Base-by-base conservation (phyloP, 1,284 basidiomycete species). In the Boletellus deceptivus region DNA sequence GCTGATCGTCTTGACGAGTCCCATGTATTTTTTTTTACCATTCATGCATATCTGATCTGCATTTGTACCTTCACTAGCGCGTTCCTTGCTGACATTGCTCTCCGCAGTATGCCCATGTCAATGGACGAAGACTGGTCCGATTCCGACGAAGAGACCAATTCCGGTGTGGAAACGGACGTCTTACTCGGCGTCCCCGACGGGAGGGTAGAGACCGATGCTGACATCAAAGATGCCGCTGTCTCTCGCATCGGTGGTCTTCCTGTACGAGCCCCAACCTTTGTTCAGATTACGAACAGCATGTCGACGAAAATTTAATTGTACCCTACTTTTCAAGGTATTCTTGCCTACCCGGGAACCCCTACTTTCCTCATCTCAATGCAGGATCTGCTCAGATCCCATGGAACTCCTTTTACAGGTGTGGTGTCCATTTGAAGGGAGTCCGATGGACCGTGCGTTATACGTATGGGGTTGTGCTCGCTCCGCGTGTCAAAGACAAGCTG, bases 21-120 rank as follows among this genome's bases (percentile, higher is more conserved):
- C 60, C 64, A 69, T 65, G 63, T 74, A 71, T 68, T 67, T 49
- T 67, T 67, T 49, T 14, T 31, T 86, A 86, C 89, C 89, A 91
- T 91, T 92, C 89, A 91, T 91, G 89, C 87, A 76, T 85, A 78
- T 73, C 89, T 91, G 89, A 91, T 70, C 62, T 42, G 38, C 40
- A 25, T 56, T 56, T 43, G 52, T 49, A 52, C 53, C 52, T 61
- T 25, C 46, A 10, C 17, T 45, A 41, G 55, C 38, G 51, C 16
- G 10, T 61, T 59, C 49, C 57, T 46, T 47, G 47, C 63, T 63
- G 53, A 64, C 49, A 1, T 6, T 29, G n/a, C 38, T 58, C 45
- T 36, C 46, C 43, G 59, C 51, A 58, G 52, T 29, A 76, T 78
- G 76, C 58, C 72, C 1, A 58, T 64, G 22, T 54, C 57, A 34